A percentile compares a stretch with the other conserved stretches of the same genome.
These are phyloP conservation scores for Macrolepiota dolichaula DNA, from an alignment of 768 basidiomycete genomes.

Conservation along the genomic window DNA sequence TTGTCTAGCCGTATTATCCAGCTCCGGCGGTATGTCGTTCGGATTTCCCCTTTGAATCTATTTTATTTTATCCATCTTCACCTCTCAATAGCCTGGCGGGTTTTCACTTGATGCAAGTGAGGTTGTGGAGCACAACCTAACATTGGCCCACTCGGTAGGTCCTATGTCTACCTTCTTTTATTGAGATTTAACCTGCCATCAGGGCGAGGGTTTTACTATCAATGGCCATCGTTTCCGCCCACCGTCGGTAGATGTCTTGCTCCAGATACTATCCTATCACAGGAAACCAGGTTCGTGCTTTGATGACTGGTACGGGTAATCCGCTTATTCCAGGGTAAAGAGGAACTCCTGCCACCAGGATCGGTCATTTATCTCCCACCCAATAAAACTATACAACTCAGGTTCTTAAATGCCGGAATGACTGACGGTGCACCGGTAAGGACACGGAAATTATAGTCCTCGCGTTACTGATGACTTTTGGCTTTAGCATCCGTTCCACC, in stretches of 20 bases:
- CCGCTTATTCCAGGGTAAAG: background rate
- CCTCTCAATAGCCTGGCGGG: background rate
- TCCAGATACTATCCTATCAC: slow-evolving; percentile 24
- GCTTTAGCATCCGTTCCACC: slow-evolving; percentile 12
- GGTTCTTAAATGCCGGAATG: background rate
- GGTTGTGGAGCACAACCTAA: background rate
- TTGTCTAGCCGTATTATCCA: background rate
- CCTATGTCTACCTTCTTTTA: background rate
- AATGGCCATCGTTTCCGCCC: slow-evolving; percentile 22
- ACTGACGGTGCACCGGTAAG: slow-evolving; percentile 4
- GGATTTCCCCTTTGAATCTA: no score
- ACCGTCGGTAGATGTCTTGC: slow-evolving; percentile 33
- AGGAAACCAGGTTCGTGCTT: slow-evolving; percentile 21
- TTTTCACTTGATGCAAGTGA: background rate
- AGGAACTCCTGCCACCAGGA: slow-evolving; percentile 29
- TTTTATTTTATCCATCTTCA: no score
- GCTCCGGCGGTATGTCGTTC: background rate
- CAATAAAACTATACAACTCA: slow-evolving; percentile 19
- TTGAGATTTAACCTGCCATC: background rate
- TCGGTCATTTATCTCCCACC: slow-evolving; percentile 35
- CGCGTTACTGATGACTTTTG: background rate
- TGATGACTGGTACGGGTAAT: background rate
- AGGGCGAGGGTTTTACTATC: slow-evolving; percentile 18
- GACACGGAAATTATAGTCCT: background rate
- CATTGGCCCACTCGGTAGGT: background rate